Conservation (phyloP, 257 asterid species). For the Lithospermum erythrorhizon region DNA sequence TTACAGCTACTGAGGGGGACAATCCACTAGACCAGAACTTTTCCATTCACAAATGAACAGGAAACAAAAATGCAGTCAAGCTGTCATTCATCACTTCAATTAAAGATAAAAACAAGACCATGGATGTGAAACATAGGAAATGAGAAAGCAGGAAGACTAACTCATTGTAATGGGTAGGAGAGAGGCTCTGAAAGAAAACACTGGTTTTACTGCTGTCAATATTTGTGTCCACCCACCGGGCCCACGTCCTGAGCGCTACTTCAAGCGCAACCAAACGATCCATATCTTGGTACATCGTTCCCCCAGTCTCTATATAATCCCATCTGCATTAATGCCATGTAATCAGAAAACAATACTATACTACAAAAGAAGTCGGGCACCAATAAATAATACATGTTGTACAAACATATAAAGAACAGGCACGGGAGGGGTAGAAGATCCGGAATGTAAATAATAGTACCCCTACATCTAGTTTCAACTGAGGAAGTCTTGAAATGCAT, state of each 20-base stretch:
- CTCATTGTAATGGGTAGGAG: conserved; percentile 83
- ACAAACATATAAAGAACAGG: no score
- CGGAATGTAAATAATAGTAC: no score
- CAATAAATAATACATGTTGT: no score
- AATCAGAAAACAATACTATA: not conserved
- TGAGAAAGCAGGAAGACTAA: conserved; percentile 18
- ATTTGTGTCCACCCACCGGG: conserved; percentile 66
- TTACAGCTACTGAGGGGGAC: conserved; percentile 15
- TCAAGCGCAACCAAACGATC: conserved; percentile 63
- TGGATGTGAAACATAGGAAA: not conserved
- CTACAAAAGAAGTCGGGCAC: not conserved
- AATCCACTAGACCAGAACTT: conserved; percentile 6
- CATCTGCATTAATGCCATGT: conserved; percentile 39
- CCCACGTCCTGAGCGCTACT: conserved; percentile 81
- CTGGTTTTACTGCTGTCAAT: conserved; percentile 46
- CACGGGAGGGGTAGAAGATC: no score
- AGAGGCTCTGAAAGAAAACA: conserved; percentile 78
- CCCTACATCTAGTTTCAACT: not conserved
- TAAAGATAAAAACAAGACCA: conserved; percentile 4
- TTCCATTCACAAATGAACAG: conserved; percentile 15
- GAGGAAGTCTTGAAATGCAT: not conserved
- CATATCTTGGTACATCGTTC: conserved; percentile 59
- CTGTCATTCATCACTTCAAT: not conserved
- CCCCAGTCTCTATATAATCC: conserved; percentile 82
- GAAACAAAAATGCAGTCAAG: not conserved